These are phyloP conservation scores for Handroanthus guayacan DNA, from an alignment of 257 asterid species.

Conservation along the genomic window DNA sequence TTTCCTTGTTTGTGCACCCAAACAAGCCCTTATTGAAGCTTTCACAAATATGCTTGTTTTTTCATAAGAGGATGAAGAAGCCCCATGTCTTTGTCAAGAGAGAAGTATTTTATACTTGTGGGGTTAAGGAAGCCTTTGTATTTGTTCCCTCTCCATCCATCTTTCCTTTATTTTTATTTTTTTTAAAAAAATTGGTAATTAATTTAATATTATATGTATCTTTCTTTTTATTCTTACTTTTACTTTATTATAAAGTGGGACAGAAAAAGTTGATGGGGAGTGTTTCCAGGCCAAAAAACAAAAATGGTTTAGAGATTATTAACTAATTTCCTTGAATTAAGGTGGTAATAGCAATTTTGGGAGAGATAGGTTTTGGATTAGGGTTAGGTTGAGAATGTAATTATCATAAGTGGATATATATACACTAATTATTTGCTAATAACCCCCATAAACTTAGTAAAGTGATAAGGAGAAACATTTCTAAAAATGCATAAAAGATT, in stretches of 20 bases:
- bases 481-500: conserved; percentile 25
- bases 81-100: conserved; percentile 52
- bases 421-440: conserved; percentile 17
- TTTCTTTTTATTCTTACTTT: conserved; percentile 56
- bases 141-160: conserved; percentile 40
- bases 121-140: conserved; percentile 46
- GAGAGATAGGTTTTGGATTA: conserved; percentile 30
- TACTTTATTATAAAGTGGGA: conserved; percentile 70
- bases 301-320: conserved; percentile 50
- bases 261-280: conserved; percentile 71
- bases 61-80: conserved; percentile 48
- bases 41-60: conserved; percentile 47
- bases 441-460: conserved; percentile 29
- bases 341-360: conserved; percentile 40
- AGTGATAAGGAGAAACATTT: conserved; percentile 25
- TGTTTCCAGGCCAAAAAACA: conserved; percentile 67
- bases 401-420: not conserved
- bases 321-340: conserved; percentile 49
- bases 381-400: conserved; percentile 27
- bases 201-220: conserved; percentile 23
- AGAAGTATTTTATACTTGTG: conserved; percentile 57
- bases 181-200: conserved; percentile 9
- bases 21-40: conserved; percentile 43
- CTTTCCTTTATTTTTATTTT: conserved; percentile 16
- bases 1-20: conserved; percentile 43